Conservation (phyloP, 2,329 filamentous ascomycete species). For the Fusarium sp. region DNA sequence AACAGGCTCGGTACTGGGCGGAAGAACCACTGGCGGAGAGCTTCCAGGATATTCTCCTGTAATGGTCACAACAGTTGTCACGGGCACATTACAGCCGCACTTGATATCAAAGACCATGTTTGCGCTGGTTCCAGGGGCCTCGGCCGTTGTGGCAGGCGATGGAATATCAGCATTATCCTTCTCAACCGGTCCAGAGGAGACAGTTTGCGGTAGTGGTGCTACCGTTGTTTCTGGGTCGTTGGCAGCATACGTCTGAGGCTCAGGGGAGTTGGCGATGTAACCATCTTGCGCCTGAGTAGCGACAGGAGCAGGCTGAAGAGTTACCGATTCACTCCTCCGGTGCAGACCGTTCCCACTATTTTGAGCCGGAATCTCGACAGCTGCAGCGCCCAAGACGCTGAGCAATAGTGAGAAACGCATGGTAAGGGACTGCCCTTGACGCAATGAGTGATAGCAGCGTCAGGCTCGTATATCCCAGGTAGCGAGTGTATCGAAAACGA, state of each 20-base stretch:
- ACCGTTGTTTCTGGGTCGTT: constrained; percentile 6
- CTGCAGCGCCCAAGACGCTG: constrained; percentile 39
- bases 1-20: constrained; percentile 1
- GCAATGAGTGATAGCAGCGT: constrained; percentile 25
- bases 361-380: constrained; percentile 30
- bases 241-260: constrained; percentile 13
- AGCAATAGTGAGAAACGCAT: constrained; percentile 46
- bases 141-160: background rate
- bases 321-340: constrained; percentile 26
- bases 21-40: background rate
- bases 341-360: constrained; percentile 14
- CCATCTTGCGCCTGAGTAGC: constrained; percentile 13
- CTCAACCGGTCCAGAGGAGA: constrained; percentile 4
- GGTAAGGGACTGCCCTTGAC: constrained; percentile 13
- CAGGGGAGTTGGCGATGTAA: constrained; percentile 13
- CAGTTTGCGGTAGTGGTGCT: constrained; percentile 12
- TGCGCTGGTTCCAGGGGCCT: constrained; percentile 2
- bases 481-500: constrained; percentile 42
- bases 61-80: background rate
- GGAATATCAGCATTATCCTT: background rate
- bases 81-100: constrained; percentile 24
- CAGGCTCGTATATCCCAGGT: constrained; percentile 14
- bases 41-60: constrained; percentile 8
- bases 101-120: constrained; percentile 19
- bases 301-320: constrained; percentile 5